These are phyloP conservation scores for Cryptosporidium baileyi DNA, from an alignment of 169 alveolate genomes.

Conservation along the genomic window DNA sequence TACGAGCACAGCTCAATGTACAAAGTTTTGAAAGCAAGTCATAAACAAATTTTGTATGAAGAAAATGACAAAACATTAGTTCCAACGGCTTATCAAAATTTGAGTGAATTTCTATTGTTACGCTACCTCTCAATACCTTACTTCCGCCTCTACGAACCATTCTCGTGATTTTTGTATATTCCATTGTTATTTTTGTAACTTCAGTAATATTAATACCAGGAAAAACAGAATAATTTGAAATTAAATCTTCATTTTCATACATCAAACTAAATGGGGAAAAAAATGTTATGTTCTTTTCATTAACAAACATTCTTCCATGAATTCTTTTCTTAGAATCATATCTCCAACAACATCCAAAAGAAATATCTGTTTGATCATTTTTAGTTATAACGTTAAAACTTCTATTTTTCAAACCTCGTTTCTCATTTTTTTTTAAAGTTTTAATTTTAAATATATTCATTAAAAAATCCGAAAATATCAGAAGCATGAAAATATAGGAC, in stretches of 20 bases:
- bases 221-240: background rate
- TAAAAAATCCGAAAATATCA: background rate
- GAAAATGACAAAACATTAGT: conserved; percentile 54
- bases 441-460: background rate
- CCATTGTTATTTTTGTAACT: conserved; percentile 16
- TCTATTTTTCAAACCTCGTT: no score
- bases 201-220: conserved; percentile 24
- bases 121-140: conserved; percentile 66
- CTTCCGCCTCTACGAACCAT: conserved; percentile 65
- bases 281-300: conserved; percentile 12
- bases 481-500: background rate
- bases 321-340: conserved; percentile 65
- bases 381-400: background rate
- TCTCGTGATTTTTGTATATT: conserved; percentile 43
- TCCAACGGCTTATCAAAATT: background rate
- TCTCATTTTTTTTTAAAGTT: no score
- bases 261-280: conserved; percentile 16
- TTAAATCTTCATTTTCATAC: background rate
- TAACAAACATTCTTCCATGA: conserved; percentile 47
- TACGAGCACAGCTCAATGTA: conserved; percentile 32
- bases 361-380: background rate
- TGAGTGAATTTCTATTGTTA: conserved; percentile 18
- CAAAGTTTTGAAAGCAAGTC: conserved; percentile 49
- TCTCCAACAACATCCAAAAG: conserved; percentile 70
- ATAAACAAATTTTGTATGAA: conserved; percentile 56